A percentile compares a stretch with the other conserved stretches of the same genome.
phyloP scores from a whole-genome alignment of 2,329 filamentous ascomycete genomes.

The Fusarium drepaniforme region DNA sequence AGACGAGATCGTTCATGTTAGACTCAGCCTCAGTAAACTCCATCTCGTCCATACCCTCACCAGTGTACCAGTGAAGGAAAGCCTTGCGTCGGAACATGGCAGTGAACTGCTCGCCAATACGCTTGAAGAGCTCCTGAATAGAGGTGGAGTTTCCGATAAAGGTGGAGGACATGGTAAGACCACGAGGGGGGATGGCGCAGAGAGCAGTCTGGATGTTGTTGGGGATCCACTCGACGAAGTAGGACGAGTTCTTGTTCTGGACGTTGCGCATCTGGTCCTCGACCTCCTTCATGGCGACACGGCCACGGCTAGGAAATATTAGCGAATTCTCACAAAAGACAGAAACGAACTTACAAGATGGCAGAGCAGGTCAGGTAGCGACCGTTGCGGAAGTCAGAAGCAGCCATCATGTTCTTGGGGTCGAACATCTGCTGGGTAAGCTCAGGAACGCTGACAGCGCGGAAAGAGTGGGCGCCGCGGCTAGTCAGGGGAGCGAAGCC shows the following conservation, averaged over 20 bases:
- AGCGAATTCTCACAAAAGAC: not conserved
- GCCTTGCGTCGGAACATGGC: conserved; percentile 99
- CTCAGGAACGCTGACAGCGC: conserved; percentile 96
- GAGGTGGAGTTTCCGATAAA: conserved; percentile 99
- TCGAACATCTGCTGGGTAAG: conserved; percentile 99
- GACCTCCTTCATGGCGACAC: conserved; percentile 99
- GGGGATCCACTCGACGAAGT: conserved; percentile 99
- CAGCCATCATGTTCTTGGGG: conserved; percentile 99
- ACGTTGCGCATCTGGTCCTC: conserved; percentile 99
- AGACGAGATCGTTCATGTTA: conserved; percentile 99
- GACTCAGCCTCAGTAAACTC: conserved; percentile 99
- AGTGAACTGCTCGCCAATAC: conserved; percentile 99
- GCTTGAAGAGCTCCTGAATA: conserved; percentile 99
- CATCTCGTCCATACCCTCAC: conserved; percentile 99
- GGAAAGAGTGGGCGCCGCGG: conserved; percentile 88
- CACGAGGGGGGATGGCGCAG: conserved; percentile 97
- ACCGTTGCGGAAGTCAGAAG: conserved; percentile 99
- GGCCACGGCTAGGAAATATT: conserved; percentile 78
- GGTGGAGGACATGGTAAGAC: conserved; percentile 98
- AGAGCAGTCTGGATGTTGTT: conserved; percentile 99
- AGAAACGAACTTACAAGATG: conserved; percentile 79
- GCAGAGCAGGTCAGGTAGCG: conserved; percentile 99
- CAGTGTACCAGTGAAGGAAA: conserved; percentile 99
- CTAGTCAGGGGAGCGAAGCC: conserved; percentile 98
- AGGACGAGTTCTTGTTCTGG: conserved; percentile 99